phyloP scores from a whole-genome alignment of 2,329 filamentous ascomycete genomes.

The Botryotinia narcissicola region DNA sequence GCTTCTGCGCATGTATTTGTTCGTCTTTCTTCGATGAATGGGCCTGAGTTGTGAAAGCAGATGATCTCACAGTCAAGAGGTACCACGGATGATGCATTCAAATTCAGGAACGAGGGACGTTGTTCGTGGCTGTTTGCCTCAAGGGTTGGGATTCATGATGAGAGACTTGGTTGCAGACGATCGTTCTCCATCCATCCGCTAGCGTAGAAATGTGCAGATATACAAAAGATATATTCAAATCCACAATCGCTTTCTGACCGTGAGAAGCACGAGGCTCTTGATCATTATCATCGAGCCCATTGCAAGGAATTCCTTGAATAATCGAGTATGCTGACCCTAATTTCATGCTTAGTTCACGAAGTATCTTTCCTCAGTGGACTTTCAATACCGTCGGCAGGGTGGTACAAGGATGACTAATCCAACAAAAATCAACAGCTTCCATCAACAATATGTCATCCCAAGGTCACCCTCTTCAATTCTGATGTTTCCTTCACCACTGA shows the following conservation, averaged over 20 bases:
- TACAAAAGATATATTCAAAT: not conserved
- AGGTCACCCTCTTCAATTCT: not conserved
- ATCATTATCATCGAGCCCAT: not conserved
- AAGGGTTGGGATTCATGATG: not conserved
- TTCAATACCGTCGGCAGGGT: not conserved
- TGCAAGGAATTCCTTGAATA: not conserved
- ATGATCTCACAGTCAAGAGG: not conserved
- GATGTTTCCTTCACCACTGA: not conserved
- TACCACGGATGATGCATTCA: not conserved
- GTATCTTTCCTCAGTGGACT: not conserved
- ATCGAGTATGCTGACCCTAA: not conserved
- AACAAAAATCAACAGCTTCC: no score
- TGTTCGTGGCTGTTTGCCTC: not conserved
- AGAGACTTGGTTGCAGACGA: not conserved
- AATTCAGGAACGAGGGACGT: not conserved
- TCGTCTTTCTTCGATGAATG: not conserved
- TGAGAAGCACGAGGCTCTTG: not conserved
- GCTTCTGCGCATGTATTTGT: not conserved
- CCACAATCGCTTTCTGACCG: not conserved
- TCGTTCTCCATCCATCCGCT: not conserved
- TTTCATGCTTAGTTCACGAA: no score
- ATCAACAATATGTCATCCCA: not conserved
- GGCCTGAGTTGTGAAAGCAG: not conserved
- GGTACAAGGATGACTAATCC: constrained; percentile 6
- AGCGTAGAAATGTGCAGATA: not conserved